Evolutionary conservation across 352 stramenopile species (phyloP).

Genomic region (Pythium coloratum): DNA sequence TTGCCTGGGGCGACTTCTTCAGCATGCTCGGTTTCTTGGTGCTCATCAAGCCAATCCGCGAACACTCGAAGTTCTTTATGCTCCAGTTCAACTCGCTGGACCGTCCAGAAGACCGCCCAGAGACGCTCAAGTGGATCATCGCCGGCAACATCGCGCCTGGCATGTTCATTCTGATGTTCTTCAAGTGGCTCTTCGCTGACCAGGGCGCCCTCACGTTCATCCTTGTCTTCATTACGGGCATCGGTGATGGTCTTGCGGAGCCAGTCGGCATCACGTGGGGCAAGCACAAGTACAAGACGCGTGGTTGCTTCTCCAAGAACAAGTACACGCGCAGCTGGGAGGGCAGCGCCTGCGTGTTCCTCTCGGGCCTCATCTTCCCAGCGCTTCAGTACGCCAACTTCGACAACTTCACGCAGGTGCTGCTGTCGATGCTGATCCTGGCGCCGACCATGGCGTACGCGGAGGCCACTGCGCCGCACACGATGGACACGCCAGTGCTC

Average conservation of each 20-base stretch:
- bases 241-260: conserved; percentile 75
- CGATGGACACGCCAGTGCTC: conserved; percentile 83
- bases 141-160: conserved; percentile 51
- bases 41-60: conserved; percentile 81
- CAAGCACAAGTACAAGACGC: conserved; percentile 85
- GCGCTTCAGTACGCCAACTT: conserved; percentile 78
- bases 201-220: conserved; percentile 41
- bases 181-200: conserved; percentile 77
- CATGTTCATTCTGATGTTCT: conserved; percentile 82
- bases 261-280: conserved; percentile 77
- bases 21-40: conserved; percentile 81
- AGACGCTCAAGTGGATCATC: conserved; percentile 41
- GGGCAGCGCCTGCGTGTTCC: conserved; percentile 72
- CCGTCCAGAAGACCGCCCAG: conserved; percentile 73
- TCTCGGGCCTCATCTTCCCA: conserved; percentile 79
- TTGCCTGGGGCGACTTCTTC: conserved; percentile 84
- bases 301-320: conserved; percentile 72
- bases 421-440: conserved; percentile 76
- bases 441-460: conserved; percentile 83
- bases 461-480: conserved; percentile 79
- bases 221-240: conserved; percentile 70
- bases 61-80: conserved; percentile 84
- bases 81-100: conserved; percentile 89
- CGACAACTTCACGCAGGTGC: conserved; percentile 73
- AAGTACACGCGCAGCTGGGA: conserved; percentile 83